phyloP scores from a whole-genome alignment of 2,329 filamentous ascomycete genomes.

The Xylariaceae sp. region DNA sequence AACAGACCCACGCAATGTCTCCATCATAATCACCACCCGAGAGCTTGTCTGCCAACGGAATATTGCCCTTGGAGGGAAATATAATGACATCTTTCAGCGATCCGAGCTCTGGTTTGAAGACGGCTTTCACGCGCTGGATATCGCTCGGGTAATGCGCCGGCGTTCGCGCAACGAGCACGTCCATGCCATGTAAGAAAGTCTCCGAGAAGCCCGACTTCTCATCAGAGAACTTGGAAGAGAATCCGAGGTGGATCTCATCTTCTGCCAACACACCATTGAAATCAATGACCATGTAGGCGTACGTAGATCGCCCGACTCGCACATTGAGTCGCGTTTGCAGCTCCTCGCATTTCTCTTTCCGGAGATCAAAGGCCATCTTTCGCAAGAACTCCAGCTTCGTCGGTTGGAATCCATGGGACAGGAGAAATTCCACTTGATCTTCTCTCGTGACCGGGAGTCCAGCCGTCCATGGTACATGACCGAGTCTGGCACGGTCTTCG shows the following conservation, averaged over 20 bases:
- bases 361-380: slow-evolving; percentile 42
- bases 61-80: slow-evolving; percentile 60
- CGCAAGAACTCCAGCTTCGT: slow-evolving; percentile 44
- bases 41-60: slow-evolving; percentile 62
- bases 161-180: slow-evolving; percentile 63
- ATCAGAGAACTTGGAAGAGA: slow-evolving; percentile 59
- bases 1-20: slow-evolving; percentile 72
- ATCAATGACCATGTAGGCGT: slow-evolving; percentile 63
- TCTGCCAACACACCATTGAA: slow-evolving; percentile 56
- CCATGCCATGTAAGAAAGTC: slow-evolving; percentile 48
- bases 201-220: slow-evolving; percentile 49
- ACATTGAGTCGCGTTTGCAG: slow-evolving; percentile 56
- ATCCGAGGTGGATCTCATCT: slow-evolving; percentile 62
- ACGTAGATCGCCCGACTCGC: slow-evolving; percentile 55
- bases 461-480: slow-evolving; percentile 40
- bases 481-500: slow-evolving; percentile 36
- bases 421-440: slow-evolving; percentile 49
- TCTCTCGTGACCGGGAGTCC: slow-evolving; percentile 47
- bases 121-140: slow-evolving; percentile 61
- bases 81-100: slow-evolving; percentile 73
- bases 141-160: slow-evolving; percentile 67
- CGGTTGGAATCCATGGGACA: slow-evolving; percentile 57
- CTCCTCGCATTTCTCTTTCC: slow-evolving; percentile 47
- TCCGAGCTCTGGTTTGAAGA: slow-evolving; percentile 55
- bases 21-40: slow-evolving; percentile 81